These are phyloP conservation scores for Cercophora newfieldiana DNA, from an alignment of 495 filamentous ascomycete genomes.

Conservation along the genomic window DNA sequence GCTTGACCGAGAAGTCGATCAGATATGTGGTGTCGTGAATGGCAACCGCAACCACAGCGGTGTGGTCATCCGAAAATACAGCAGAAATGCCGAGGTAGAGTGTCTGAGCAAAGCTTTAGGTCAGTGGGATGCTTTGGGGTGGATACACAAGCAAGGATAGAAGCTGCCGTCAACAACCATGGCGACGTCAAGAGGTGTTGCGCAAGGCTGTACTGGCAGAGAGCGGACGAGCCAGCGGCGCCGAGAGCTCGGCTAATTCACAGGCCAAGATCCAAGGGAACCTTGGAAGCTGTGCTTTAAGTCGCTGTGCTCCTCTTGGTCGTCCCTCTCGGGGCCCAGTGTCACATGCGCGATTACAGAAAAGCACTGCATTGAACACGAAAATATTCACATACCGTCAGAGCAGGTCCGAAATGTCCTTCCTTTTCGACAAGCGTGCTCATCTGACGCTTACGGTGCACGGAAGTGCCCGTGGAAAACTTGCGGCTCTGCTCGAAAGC, in stretches of 20 bases:
- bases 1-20: slow-evolving; percentile 69
- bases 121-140: neutral
- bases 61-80: slow-evolving; percentile 49
- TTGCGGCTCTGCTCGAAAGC: slow-evolving; percentile 40
- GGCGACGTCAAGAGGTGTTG: neutral
- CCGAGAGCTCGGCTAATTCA: neutral
- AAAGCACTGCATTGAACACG: neutral
- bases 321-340: neutral
- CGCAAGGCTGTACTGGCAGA: neutral
- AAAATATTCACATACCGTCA: slow-evolving; percentile 41
- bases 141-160: neutral
- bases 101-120: slow-evolving; percentile 43
- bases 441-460: slow-evolving; percentile 47
- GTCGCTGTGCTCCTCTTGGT: neutral
- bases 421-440: slow-evolving; percentile 46
- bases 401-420: slow-evolving; percentile 44
- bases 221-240: neutral
- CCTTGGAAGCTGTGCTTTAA: neutral
- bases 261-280: neutral
- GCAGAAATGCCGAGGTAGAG: slow-evolving; percentile 66
- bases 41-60: slow-evolving; percentile 62
- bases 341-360: too few species aligned
- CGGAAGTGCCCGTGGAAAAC: slow-evolving; percentile 45
- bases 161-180: neutral
- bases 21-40: slow-evolving; percentile 79